A percentile compares a stretch with the other conserved stretches of the same genome.
Evolutionary conservation across 352 stramenopile species (phyloP).

Genomic region (Phytophthora capsici): DNA sequence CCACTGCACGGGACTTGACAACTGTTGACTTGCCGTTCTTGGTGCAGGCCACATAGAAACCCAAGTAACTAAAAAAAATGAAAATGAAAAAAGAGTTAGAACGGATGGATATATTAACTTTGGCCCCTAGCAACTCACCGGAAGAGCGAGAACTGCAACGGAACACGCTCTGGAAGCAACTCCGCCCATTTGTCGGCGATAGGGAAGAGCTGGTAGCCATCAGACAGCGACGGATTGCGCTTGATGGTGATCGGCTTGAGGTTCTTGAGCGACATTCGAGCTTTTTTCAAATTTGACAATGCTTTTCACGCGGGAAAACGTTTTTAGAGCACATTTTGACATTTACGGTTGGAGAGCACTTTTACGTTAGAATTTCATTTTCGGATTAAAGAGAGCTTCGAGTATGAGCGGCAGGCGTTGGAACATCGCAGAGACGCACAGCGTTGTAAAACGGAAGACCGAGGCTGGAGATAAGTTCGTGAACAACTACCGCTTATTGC

Average conservation of each 20-base stretch:
- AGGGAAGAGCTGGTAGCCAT: conserved; percentile 71
- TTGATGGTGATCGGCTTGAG: conserved; percentile 71
- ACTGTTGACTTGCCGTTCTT: conserved; percentile 70
- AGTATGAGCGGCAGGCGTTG: conserved; percentile 45
- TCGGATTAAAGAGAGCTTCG: too few species aligned
- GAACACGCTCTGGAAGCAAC: conserved; percentile 63
- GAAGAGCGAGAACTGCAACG: conserved; percentile 80
- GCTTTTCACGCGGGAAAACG: background rate
- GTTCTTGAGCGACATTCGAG: conserved; percentile 67
- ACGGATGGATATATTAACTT: background rate
- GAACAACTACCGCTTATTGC: conserved; percentile 83
- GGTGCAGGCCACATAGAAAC: conserved; percentile 75
- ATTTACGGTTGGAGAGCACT: background rate
- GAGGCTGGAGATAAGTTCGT: conserved; percentile 60
- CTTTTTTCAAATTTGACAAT: conserved; percentile 12
- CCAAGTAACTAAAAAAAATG: conserved; percentile 55
- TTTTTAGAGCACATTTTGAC: background rate
- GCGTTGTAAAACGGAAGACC: conserved; percentile 55
- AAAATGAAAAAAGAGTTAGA: background rate
- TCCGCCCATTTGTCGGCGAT: conserved; percentile 81
- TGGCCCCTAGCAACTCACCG: conserved; percentile 37
- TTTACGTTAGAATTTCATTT: background rate
- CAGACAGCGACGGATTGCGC: conserved; percentile 42
- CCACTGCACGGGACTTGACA: conserved; percentile 57
- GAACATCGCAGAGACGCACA: conserved; percentile 76